Evolutionary conservation across 2,329 filamentous ascomycete genomes (phyloP).

Genomic region (Fulvia fulva): DNA sequence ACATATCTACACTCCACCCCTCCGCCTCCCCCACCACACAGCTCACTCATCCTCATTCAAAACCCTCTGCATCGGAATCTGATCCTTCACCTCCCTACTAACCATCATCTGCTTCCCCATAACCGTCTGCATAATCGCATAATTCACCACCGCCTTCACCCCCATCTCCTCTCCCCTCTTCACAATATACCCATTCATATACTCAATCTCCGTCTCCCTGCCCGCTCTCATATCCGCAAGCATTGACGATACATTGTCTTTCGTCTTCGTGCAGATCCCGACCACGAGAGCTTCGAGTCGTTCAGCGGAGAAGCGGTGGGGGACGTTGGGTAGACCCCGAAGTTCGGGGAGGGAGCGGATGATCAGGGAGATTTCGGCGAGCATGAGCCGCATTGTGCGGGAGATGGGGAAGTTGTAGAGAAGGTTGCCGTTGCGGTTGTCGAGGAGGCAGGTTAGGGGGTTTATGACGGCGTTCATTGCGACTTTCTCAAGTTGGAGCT

Average conservation of each 20-base stretch:
- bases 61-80: constrained; percentile 34
- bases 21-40: constrained; percentile 9
- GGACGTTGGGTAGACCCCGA: constrained; percentile 55
- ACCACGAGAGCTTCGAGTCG: constrained; percentile 60
- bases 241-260: constrained; percentile 62
- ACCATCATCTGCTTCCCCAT: constrained; percentile 61
- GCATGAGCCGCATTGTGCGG: constrained; percentile 64
- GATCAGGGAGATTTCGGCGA: constrained; percentile 71
- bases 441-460: constrained; percentile 73
- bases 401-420: constrained; percentile 63
- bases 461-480: constrained; percentile 74
- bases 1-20: background rate
- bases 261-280: constrained; percentile 52
- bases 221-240: constrained; percentile 61
- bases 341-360: constrained; percentile 72
- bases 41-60: constrained; percentile 1
- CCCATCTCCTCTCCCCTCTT: constrained; percentile 67
- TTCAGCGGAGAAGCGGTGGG: constrained; percentile 56
- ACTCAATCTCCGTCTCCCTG: constrained; percentile 69
- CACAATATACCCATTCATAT: constrained; percentile 84
- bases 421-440: constrained; percentile 69
- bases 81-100: constrained; percentile 37
- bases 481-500: constrained; percentile 73
- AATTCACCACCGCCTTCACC: constrained; percentile 68
- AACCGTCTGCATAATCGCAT: constrained; percentile 67